These are phyloP conservation scores for Suillus lakei DNA, from an alignment of 768 basidiomycete species.

Conservation along the genomic window DNA sequence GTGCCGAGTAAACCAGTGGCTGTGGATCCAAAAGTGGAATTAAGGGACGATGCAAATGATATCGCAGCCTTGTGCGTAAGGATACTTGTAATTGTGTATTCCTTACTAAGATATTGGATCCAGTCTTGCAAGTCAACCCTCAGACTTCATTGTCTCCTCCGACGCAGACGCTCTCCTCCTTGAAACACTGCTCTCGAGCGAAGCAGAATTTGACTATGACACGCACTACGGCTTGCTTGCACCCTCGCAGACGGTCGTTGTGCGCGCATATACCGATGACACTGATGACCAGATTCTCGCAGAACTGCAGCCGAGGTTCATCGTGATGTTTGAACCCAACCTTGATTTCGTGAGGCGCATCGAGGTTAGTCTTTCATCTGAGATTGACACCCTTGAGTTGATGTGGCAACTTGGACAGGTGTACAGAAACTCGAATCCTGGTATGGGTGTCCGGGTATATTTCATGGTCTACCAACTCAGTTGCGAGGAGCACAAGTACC, in stretches of 20 bases:
- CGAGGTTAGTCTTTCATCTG: conserved; percentile 60
- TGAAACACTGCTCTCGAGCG: conserved; percentile 31
- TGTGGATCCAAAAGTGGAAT: conserved; percentile 13
- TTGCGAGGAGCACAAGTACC: conserved; percentile 94
- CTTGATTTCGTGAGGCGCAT: conserved; percentile 91
- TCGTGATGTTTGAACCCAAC: conserved; percentile 95
- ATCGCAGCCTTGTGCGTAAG: conserved; percentile 62
- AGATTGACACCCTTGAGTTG: not conserved
- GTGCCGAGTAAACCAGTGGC: conserved; percentile 14
- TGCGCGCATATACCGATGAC: conserved; percentile 91
- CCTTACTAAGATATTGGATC: not conserved
- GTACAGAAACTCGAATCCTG: conserved; percentile 84
- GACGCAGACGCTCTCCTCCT: conserved; percentile 29
- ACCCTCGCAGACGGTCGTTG: conserved; percentile 80
- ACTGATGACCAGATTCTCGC: conserved; percentile 87
- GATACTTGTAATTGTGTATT: not conserved
- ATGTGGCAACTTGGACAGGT: conserved; percentile 52
- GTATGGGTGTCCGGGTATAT: conserved; percentile 85
- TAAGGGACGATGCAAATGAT: conserved; percentile 35
- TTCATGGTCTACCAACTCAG: conserved; percentile 95
- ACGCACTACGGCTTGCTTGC: conserved; percentile 77
- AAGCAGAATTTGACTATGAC: conserved; percentile 66
- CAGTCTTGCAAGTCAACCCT: conserved; percentile 26
- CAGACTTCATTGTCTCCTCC: conserved; percentile 18
- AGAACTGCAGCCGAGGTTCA: conserved; percentile 88